phyloP scores from a whole-genome alignment of 106 monocot genomes.

The Dendrobium huoshanense region DNA sequence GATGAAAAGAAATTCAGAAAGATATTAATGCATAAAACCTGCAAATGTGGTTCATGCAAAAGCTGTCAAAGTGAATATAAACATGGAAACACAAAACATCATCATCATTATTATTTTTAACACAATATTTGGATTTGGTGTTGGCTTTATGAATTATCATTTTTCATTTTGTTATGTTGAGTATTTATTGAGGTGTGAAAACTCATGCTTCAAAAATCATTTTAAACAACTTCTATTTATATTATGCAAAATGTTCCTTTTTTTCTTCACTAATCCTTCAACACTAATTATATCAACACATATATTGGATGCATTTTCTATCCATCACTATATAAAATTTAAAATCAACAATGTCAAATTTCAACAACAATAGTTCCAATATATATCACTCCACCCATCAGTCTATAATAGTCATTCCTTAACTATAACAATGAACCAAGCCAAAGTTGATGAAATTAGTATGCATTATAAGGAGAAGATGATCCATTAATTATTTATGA shows the following conservation, averaged over 20 bases:
- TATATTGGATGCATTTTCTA: background rate
- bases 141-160: background rate
- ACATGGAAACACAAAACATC: background rate
- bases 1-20: background rate
- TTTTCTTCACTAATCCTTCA: background rate
- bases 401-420: background rate
- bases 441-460: no score
- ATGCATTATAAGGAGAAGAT: no score
- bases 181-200: background rate
- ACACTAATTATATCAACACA: background rate
- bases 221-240: background rate
- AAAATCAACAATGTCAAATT: background rate
- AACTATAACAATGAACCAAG: no score
- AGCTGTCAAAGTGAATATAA: constrained; percentile 1
- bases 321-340: background rate
- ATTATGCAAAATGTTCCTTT: background rate
- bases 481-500: no score
- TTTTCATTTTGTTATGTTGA: background rate
- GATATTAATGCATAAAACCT: background rate
- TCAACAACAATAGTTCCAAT: background rate
- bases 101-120: no score
- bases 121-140: background rate
- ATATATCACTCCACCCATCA: background rate
- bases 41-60: background rate
- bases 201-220: background rate